phyloP scores from a whole-genome alignment of 805 yeast species.

The Kluyveromyces starmeri region DNA sequence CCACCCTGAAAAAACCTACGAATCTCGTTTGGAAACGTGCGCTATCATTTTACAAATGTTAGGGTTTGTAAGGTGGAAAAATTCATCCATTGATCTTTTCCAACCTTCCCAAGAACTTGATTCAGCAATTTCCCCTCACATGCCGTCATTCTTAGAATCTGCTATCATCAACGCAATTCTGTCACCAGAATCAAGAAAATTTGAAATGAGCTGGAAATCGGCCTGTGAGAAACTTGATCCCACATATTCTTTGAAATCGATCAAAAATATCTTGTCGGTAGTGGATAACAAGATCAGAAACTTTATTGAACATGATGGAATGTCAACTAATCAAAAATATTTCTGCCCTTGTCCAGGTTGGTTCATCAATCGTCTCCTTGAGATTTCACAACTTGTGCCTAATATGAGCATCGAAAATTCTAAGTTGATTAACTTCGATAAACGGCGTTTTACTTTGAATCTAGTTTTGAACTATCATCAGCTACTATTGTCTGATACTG shows the following conservation, averaged over 20 bases:
- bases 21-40: constrained; percentile 62
- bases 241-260: constrained; percentile 23
- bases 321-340: constrained; percentile 30
- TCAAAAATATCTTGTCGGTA: constrained; percentile 17
- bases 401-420: constrained; percentile 62
- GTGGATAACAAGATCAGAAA: constrained; percentile 21
- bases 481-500: constrained; percentile 26
- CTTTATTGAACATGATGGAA: constrained; percentile 28
- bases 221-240: constrained; percentile 27
- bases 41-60: constrained; percentile 54
- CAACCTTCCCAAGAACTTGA: constrained; percentile 30
- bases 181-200: constrained; percentile 72
- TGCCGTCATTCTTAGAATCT: constrained; percentile 82
- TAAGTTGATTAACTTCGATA: constrained; percentile 73
- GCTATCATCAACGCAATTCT: constrained; percentile 66
- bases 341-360: constrained; percentile 87
- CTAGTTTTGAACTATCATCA: constrained; percentile 46
- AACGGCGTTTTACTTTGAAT: constrained; percentile 60
- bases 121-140: constrained; percentile 34
- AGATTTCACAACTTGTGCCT: constrained; percentile 68
- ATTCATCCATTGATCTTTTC: constrained; percentile 46
- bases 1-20: constrained; percentile 47
- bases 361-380: constrained; percentile 73
- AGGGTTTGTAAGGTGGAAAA: constrained; percentile 57
- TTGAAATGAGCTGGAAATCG: constrained; percentile 64